Base-by-base conservation (phyloP, 129 eudicot genomes). In the Rutidosis leptorrhynchoides region DNA sequence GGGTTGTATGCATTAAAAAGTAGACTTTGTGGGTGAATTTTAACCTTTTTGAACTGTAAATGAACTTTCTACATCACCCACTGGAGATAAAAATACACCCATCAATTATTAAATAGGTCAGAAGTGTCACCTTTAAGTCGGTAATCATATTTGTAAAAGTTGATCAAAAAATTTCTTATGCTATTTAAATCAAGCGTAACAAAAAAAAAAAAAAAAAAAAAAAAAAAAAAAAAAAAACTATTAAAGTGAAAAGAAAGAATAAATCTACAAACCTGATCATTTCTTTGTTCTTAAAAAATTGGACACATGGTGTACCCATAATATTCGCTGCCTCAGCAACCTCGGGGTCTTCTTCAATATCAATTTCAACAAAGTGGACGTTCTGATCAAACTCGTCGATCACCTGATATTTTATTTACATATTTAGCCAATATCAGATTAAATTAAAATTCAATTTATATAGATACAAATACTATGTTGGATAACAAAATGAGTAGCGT, bases 251-350 rank as follows among this genome's bases (percentile, higher is more conserved):
- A 21, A 40, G 10, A n/a, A 42, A 46, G 37, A 45, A 22, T 32
- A 51, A 25, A 63, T 65, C 10, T 30, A 55, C 87, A 67, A 83
- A 92, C 98, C 98, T 88, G 77, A 92, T 67, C 90, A 88, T 81
- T 80, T 92, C 98, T 81, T 92, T 92, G 69, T 88, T 92, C 91
- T 92, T 92, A 80, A 92, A 92, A 62, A 88, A 92, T 62, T 92
- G 98, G 4, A 92, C 96, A 64, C 98, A 92, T 26, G 98, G 98
- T 19, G 98, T 92, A 32, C 98, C 96, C 98, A 92, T 92, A 25
- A 92, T 84, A 64, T 83, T 91, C 25, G 98, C 98, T 58, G 98
- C 98, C 87, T 92, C 96, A 45, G 98, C 95, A 72, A 92, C 85
- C 81, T 92, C 98, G 8, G 85, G 98, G 75, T 92, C 98, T 82